phyloP scores from a whole-genome alignment of 371 early-diverging fungal species.

The Saksenaea vasiformis region DNA sequence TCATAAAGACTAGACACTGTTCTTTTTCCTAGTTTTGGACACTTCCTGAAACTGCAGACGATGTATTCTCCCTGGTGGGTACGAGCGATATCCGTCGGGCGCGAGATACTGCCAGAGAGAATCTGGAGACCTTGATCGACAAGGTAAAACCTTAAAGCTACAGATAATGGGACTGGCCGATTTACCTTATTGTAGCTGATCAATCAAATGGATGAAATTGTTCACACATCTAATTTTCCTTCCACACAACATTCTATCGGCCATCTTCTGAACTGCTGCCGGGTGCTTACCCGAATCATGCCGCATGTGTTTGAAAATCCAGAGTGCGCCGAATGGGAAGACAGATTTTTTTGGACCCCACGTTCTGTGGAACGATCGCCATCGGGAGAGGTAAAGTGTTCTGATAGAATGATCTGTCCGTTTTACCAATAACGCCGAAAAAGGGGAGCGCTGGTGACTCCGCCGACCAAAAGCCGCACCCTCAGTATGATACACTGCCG shows the following conservation, averaged over 20 bases:
- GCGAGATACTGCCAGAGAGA: conserved; percentile 72
- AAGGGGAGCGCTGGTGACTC: not conserved
- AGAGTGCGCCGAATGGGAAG: conserved; percentile 61
- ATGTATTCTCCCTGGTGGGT: conserved; percentile 85
- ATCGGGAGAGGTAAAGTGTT: conserved; percentile 1
- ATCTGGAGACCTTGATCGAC: conserved; percentile 71
- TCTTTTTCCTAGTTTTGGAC: conserved; percentile 63
- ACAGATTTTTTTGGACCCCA: conserved; percentile 71
- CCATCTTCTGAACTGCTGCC: conserved; percentile 79
- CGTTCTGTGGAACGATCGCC: conserved; percentile 30
- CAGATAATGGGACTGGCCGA: not conserved
- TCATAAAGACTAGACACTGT: not conserved
- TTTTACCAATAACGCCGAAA: not conserved
- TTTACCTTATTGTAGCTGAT: conserved; percentile 38
- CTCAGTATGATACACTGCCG: conserved; percentile 32
- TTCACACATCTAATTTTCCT: conserved; percentile 55
- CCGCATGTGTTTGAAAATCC: conserved; percentile 81
- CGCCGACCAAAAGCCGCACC: conserved; percentile 20
- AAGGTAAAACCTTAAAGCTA: conserved; percentile 57
- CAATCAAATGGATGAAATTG: conserved; percentile 53
- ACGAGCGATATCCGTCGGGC: conserved; percentile 79
- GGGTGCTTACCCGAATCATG: conserved; percentile 80
- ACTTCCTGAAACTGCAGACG: conserved; percentile 81
- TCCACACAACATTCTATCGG: conserved; percentile 49
- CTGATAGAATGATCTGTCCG: conserved; percentile 1